Base-by-base conservation (phyloP, 2,329 filamentous ascomycete genomes). In the Alternaria ethzedia region DNA sequence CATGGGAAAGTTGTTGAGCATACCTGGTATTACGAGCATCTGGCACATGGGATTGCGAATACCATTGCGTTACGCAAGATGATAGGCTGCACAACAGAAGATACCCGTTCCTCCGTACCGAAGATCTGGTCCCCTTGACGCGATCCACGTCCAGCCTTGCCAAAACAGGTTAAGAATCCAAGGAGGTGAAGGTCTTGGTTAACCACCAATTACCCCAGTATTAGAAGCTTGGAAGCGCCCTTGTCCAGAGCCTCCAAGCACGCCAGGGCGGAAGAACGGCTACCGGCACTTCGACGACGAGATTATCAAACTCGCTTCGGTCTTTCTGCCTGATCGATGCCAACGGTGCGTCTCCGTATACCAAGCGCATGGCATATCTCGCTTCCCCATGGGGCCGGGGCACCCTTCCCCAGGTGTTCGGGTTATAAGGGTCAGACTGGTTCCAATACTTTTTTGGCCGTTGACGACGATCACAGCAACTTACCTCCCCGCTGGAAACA, bases 361-460 rank as follows among this genome's bases (percentile, higher is more conserved):
- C 66, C 30, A 61, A 61, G 62, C 55, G 52, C 64, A 13, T 66
- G 64, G 69, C 69, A 63, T 43, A 15, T 59, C 45, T 60, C 54
- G 41, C 50, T 32, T 65, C 67, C 62, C 64, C 63, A 54, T 54
- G 64, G 66, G 64, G 61, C 54, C 49, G 60, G 58, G 17, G 17
- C 20, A 12, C 21, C 36, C 47, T 57, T 50, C 64, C 23, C 52
- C 56, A 59, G 23, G 28, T 44, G 47, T 23, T 47, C 41, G 54
- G 45, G 25, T 54, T 66, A 68, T 64, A 68, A 64, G 32, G 46
- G 46, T 43, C 41, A 59, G 56, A 55, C 60, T 20, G 54, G 55
- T n/a, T 54, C 47, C 52, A 66, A 41, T 59, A 32, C 41, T 43
- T 54, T 41, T 54, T 25, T 15, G 30, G 54, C 32, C 47, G 3